Evolutionary conservation across 305 asterid species (phyloP), one percentile per base, ranked within the genome.

Genomic region (Fraxinus sp.): DNA sequence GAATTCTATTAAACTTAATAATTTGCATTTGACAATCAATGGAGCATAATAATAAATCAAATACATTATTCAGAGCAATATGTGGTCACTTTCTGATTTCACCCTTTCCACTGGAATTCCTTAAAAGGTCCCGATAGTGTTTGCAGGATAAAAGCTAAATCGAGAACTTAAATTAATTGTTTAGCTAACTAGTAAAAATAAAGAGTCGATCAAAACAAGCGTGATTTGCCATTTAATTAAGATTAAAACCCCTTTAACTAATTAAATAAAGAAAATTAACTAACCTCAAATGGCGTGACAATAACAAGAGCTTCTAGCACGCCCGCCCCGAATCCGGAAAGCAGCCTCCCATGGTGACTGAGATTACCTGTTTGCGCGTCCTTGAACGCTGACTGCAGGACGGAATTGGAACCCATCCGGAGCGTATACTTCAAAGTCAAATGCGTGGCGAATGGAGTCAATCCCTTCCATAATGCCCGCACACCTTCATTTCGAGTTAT

Each of bases 341-440:
- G 41, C 81, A 95, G 20, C 85, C 99, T 85, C 18, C 92, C 99
- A 4, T 85, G 88, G 71, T 94, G 91, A 79, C 98, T 95, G 79
- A 95, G 83, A 3, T 90, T 82, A 81, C 99, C 99, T 0, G 99
- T 94, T 79, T 90, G 46, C 44, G 92, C 13, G 82, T 95, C 97
- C 97, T 91, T 93, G 78, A 95, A 91, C 13, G 92, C 97, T 13
- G 95, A 86, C 85, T 95, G 99, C 0, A 95, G 88, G 30, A 93
- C 90, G 28, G 99, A 97, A 89, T 95, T 95, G 49, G 99, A 93
- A 14, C 99, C 99, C 99, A 95, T 95, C 85, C 99, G 91, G 16
- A 95, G 93, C 81, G 99, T 87, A 85, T 95, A 95, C 76, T 95
- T 95, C 2, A 95, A 93, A 41, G 99, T 95, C 91, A 95, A 87